Evolutionary conservation across 1,284 basidiomycete species (phyloP).

Genomic region (Fomitopsis schrenkii): DNA sequence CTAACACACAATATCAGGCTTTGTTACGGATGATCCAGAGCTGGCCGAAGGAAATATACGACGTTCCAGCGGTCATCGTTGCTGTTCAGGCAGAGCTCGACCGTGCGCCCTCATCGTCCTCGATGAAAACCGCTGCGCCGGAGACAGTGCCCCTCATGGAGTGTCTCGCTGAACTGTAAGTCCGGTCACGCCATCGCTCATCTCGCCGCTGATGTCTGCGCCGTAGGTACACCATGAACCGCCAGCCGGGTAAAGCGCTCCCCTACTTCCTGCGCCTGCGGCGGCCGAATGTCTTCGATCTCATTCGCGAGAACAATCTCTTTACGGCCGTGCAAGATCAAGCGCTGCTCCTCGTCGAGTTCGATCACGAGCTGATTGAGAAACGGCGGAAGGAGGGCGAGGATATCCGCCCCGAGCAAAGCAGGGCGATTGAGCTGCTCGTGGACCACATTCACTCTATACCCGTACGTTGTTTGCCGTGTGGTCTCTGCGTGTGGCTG

Average conservation of each 20-base stretch:
- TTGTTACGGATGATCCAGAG: conserved; percentile 76
- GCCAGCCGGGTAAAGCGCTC: conserved; percentile 91
- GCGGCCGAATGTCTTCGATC: conserved; percentile 87
- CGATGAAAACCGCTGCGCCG: conserved; percentile 29
- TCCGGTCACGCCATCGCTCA: conserved; percentile 3
- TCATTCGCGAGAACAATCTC: conserved; percentile 92
- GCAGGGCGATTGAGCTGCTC: conserved; percentile 80
- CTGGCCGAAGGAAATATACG: conserved; percentile 93
- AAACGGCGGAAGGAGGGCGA: conserved; percentile 44
- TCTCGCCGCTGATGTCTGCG: not conserved
- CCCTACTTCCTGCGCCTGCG: conserved; percentile 87
- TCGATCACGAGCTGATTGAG: conserved; percentile 85
- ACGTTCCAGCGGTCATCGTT: conserved; percentile 81
- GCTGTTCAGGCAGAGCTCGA: conserved; percentile 85
- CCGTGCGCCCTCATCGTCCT: conserved; percentile 51
- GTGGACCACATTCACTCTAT: conserved; percentile 97
- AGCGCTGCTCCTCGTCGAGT: conserved; percentile 87
- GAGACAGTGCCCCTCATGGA: conserved; percentile 74
- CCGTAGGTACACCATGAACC: conserved; percentile 74
- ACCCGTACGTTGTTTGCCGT: conserved; percentile 53
- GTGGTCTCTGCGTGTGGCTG: not conserved
- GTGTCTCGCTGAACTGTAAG: conserved; percentile 87
- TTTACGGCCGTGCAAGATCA: conserved; percentile 96
- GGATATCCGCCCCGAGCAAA: conserved; percentile 36
- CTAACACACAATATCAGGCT: conserved; percentile 37